Percentiles rank a stretch among this genome's conserved stretches.
These are phyloP conservation scores for Coemansia sp. DNA, from an alignment of 371 early-diverging fungal species.

Conservation along the genomic window DNA sequence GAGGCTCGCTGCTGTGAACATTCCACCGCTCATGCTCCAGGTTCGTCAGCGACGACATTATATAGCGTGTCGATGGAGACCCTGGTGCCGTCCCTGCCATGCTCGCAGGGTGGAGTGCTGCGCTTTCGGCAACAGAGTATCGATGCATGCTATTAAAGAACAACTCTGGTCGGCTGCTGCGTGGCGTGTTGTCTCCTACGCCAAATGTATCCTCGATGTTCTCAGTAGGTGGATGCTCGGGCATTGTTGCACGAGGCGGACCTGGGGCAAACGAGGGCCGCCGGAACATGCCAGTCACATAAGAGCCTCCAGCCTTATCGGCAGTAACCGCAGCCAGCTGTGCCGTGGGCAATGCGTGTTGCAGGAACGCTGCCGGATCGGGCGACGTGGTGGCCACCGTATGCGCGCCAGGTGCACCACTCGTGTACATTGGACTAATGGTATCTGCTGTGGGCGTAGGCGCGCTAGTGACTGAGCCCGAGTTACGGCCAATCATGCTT, in stretches of 20 bases:
- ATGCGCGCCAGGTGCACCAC: conserved; percentile 24
- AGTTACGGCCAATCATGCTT: neutral
- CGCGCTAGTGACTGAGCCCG: conserved; percentile 13
- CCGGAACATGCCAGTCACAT: neutral
- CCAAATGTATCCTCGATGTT: neutral
- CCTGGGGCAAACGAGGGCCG: neutral
- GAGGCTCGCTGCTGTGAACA: conserved; percentile 4
- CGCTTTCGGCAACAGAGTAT: conserved; percentile 11
- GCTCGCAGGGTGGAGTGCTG: neutral
- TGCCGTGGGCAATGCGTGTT: neutral
- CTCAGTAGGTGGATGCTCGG: neutral
- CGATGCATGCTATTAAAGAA: conserved; percentile 3
- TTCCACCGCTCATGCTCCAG: conserved; percentile 10
- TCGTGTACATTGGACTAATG: conserved; percentile 11
- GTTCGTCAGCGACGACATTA: conserved; percentile 27
- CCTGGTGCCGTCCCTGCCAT: conserved; percentile 19
- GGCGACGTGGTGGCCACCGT: conserved; percentile 44
- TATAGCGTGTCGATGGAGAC: conserved; percentile 25
- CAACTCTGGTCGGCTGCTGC: conserved; percentile 10
- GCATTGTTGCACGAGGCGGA: neutral
- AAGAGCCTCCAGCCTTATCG: neutral
- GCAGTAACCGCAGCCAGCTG: conserved; percentile 5
- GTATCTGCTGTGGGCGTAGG: conserved; percentile 12
- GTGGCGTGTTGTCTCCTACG: conserved; percentile 1
- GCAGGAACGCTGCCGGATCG: conserved; percentile 16